These are phyloP conservation scores for Fusarium sp. DNA, from an alignment of 2,329 filamentous ascomycete species.

Conservation along the genomic window DNA sequence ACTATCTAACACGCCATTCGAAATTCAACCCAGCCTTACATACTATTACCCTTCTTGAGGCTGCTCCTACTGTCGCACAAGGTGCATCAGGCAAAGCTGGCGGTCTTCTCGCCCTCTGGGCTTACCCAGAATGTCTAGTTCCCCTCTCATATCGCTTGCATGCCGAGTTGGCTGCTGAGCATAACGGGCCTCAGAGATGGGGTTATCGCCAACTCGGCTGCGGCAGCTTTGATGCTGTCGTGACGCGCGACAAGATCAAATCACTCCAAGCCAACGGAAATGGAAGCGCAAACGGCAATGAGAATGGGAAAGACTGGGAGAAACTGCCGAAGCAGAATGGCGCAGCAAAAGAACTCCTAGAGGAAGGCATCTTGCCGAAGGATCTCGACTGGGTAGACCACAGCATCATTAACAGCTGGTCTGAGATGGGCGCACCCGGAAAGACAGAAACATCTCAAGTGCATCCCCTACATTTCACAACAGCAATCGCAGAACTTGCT, in stretches of 20 bases:
- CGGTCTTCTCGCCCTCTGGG: slow-evolving; percentile 89
- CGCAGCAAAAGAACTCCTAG: slow-evolving; percentile 58
- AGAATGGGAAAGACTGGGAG: slow-evolving; percentile 63
- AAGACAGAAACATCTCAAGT: slow-evolving; percentile 89
- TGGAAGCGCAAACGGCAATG: slow-evolving; percentile 1
- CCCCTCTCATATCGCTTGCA: slow-evolving; percentile 88
- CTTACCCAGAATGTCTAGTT: slow-evolving; percentile 86
- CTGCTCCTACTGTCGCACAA: slow-evolving; percentile 82
- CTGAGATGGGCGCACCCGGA: slow-evolving; percentile 78
- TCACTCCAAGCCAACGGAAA: slow-evolving; percentile 42
- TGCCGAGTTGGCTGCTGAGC: slow-evolving; percentile 83
- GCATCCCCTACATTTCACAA: slow-evolving; percentile 92
- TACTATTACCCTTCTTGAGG: slow-evolving; percentile 87
- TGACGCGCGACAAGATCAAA: slow-evolving; percentile 50
- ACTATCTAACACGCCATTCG: slow-evolving; percentile 88
- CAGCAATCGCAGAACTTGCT: slow-evolving; percentile 81
- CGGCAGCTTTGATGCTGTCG: slow-evolving; percentile 64
- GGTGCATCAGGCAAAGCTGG: slow-evolving; percentile 96
- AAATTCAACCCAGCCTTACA: slow-evolving; percentile 80
- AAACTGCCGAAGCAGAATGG: slow-evolving; percentile 70
- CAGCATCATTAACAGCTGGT: slow-evolving; percentile 74
- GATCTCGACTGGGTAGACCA: slow-evolving; percentile 88
- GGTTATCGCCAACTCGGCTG: slow-evolving; percentile 85
- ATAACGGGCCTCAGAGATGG: slow-evolving; percentile 82
- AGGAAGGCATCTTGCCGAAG: slow-evolving; percentile 72